Evolutionary conservation across 352 stramenopile genomes (phyloP).

Genomic region (Pythium aquatile): DNA sequence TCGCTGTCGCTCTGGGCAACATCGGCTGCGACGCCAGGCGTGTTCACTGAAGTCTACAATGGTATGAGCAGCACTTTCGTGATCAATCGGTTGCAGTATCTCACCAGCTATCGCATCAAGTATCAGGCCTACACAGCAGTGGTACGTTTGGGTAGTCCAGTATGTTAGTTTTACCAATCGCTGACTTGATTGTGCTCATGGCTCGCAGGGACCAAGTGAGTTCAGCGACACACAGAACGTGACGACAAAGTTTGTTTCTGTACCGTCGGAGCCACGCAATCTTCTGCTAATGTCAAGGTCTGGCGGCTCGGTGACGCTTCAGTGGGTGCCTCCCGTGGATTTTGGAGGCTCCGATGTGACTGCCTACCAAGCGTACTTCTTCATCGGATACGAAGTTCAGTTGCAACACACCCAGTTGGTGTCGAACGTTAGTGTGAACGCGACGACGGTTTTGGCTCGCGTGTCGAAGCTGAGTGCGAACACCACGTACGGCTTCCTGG

Average conservation of each 20-base stretch:
- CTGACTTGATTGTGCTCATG: neutral
- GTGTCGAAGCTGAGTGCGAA: slow-evolving; percentile 43
- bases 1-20: slow-evolving; percentile 32
- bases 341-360: slow-evolving; percentile 52
- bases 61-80: slow-evolving; percentile 24
- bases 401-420: slow-evolving; percentile 39
- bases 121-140: slow-evolving; percentile 40
- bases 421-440: slow-evolving; percentile 23
- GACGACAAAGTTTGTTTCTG: slow-evolving; percentile 42
- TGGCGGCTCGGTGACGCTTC: slow-evolving; percentile 39
- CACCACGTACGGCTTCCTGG: slow-evolving; percentile 53
- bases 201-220: slow-evolving; percentile 42
- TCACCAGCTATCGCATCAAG: slow-evolving; percentile 46
- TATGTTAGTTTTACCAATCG: neutral
- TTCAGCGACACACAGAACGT: slow-evolving; percentile 34
- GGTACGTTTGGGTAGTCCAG: slow-evolving; percentile 26
- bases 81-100: slow-evolving; percentile 34
- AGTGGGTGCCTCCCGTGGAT: slow-evolving; percentile 48
- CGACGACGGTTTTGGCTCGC: slow-evolving; percentile 31
- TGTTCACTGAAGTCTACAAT: slow-evolving; percentile 47
- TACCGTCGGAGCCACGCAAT: slow-evolving; percentile 39
- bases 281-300: slow-evolving; percentile 29
- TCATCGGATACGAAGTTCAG: slow-evolving; percentile 31
- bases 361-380: slow-evolving; percentile 47
- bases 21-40: slow-evolving; percentile 35